Base-by-base conservation (phyloP, 2,329 filamentous ascomycete genomes). In the Pseudogymnoascus sp. region DNA sequence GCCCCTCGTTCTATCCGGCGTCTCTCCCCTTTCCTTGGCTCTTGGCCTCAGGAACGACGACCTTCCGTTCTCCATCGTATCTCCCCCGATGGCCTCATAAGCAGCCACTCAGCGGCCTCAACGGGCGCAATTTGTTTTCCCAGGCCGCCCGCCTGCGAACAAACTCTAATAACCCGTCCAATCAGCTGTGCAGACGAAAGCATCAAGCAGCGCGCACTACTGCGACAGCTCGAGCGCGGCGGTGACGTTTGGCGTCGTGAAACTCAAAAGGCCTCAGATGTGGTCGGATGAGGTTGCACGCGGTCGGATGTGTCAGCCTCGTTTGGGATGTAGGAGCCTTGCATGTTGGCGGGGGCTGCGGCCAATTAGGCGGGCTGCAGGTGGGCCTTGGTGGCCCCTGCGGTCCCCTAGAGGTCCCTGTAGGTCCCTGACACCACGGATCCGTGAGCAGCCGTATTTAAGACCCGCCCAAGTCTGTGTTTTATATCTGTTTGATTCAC, bases 401-500 rank as follows among this genome's bases (percentile, higher is more conserved):
- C n/a, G 26, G 26, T 53, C 46, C 46, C 46, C 46, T 53, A 11
- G n/a, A 53, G 46, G 46, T 53, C 46, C 46, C 31, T 53, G 46
- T n/a, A 53, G 26, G 46, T 19, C 26, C 46, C 46, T 53, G 31
- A 11, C 46, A 53, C 7, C 26, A 31, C 46, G 46, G 46, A 53
- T 31, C 26, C 3, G 26, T 31, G 46, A 53, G n/a, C 6, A 53
- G 46, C 46, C 46, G 46, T 31, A 6, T 53, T n/a, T n/a, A 12
- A 53, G 26, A 53, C 46, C 46, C 46, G 28, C 46, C 46, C 14
- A 53, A 19, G 46, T 53, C 26, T 5, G 46, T 53, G 46, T 53
- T 53, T 53, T 53, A 53, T 53, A 53, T 53, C 46, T 4, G 46
- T 53, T 53, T 53, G 46, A 19, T 53, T 53, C 46, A 53, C 46